Conservation (phyloP, 352 stramenopile species). For the Phytophthora hybrid region DNA sequence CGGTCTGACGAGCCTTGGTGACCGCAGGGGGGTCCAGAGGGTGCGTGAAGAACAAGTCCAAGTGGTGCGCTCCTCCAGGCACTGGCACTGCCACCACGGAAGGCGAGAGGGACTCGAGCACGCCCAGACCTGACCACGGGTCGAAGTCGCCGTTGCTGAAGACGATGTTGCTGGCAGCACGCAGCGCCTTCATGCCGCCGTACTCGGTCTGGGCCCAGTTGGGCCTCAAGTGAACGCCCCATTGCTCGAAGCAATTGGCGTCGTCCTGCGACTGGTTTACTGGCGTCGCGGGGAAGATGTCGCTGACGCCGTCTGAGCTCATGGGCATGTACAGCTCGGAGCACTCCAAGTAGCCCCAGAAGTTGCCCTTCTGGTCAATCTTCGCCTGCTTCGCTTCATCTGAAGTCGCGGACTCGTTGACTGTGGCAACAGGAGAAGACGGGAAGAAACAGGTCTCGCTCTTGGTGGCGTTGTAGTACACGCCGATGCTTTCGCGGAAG, state of each 20-base stretch:
- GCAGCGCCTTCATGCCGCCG: slow-evolving; percentile 58
- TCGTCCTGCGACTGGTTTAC: slow-evolving; percentile 44
- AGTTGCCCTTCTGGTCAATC: slow-evolving; percentile 48
- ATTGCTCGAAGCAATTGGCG: slow-evolving; percentile 44
- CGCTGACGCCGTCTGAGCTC: slow-evolving; percentile 46
- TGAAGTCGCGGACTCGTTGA: slow-evolving; percentile 18
- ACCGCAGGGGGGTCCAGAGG: slow-evolving; percentile 54
- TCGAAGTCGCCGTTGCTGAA: slow-evolving; percentile 77
- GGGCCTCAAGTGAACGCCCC: slow-evolving; percentile 57
- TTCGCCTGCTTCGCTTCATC: slow-evolving; percentile 40
- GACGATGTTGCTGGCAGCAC: slow-evolving; percentile 64
- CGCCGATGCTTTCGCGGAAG: slow-evolving; percentile 48
- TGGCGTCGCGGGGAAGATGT: slow-evolving; percentile 42
- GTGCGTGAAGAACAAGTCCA: slow-evolving; percentile 69
- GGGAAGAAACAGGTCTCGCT: slow-evolving; percentile 46
- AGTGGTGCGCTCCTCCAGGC: slow-evolving; percentile 57
- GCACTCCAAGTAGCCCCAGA: slow-evolving; percentile 63
- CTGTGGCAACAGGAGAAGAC: not conserved
- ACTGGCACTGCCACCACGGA: slow-evolving; percentile 54
- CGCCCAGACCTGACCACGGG: slow-evolving; percentile 62
- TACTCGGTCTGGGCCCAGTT: slow-evolving; percentile 56
- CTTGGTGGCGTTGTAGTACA: slow-evolving; percentile 61
- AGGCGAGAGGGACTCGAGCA: slow-evolving; percentile 47
- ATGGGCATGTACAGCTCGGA: slow-evolving; percentile 62
- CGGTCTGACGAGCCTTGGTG: slow-evolving; percentile 41